Percentiles rank a stretch among this genome's conserved stretches.
Evolutionary conservation across 2,329 filamentous ascomycete genomes (phyloP).

Genomic region (Trichoderma hamatum): DNA sequence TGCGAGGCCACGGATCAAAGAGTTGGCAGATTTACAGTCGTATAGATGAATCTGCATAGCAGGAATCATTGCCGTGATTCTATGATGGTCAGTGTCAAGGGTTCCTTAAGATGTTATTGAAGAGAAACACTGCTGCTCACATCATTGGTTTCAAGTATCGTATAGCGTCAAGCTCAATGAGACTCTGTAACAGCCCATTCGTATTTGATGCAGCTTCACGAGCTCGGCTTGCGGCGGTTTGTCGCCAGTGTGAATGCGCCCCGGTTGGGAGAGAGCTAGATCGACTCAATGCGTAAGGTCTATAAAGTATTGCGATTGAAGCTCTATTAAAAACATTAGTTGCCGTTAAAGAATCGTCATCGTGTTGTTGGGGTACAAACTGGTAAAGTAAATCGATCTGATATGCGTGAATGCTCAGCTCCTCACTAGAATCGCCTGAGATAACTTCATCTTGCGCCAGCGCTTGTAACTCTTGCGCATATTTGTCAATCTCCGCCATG

Average conservation of each 20-base stretch:
- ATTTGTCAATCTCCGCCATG: slow-evolving; percentile 8
- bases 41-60: slow-evolving; percentile 16
- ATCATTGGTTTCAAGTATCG: slow-evolving; percentile 8
- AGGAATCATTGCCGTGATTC: slow-evolving; percentile 6
- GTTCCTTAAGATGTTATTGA: not conserved
- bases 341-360: no score
- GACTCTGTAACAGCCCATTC: slow-evolving; percentile 3
- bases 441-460: not conserved
- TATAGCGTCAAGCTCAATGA: slow-evolving; percentile 12
- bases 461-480: not conserved
- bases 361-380: not conserved
- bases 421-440: not conserved
- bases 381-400: not conserved
- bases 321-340: not conserved
- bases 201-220: slow-evolving; percentile 15
- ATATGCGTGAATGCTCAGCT: not conserved
- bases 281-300: slow-evolving; percentile 2
- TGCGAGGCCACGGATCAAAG: slow-evolving; percentile 3
- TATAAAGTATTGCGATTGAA: not conserved
- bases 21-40: slow-evolving; percentile 11
- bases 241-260: not conserved
- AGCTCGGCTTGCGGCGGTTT: not conserved
- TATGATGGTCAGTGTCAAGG: not conserved
- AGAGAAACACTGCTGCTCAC: not conserved
- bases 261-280: not conserved